Evolutionary conservation across 2,329 filamentous ascomycete species (phyloP).

Genomic region (Fusarium subtropicale): DNA sequence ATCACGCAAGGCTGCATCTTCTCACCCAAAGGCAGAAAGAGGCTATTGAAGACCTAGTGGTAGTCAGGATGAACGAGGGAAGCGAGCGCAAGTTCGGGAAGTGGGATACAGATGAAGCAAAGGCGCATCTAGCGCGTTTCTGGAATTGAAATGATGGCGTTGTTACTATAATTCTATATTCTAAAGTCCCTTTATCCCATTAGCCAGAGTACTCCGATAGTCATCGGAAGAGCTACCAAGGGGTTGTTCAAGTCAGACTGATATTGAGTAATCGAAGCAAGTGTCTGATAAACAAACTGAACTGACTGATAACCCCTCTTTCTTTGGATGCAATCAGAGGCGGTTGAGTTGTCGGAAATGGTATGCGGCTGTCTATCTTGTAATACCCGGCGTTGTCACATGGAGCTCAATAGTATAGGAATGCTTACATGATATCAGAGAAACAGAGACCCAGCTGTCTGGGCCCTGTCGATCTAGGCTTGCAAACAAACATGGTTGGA

Average conservation of each 20-base stretch:
- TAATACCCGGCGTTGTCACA: background rate
- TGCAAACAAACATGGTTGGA: background rate
- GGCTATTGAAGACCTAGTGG: too few relatives aligned
- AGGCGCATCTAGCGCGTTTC: background rate
- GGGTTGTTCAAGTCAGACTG: background rate
- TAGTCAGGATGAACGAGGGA: too few relatives aligned
- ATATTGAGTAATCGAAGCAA: background rate
- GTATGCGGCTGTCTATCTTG: background rate
- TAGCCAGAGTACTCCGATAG: background rate
- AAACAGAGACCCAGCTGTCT: background rate
- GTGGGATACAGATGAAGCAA: too few relatives aligned
- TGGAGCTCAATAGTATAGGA: background rate
- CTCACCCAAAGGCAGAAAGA: too few relatives aligned
- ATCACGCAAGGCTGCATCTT: too few relatives aligned
- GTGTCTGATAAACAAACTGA: background rate
- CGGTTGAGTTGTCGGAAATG: background rate
- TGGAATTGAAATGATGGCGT: background rate
- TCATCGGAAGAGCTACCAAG: background rate
- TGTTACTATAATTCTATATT: background rate
- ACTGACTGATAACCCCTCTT: background rate
- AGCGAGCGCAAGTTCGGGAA: too few relatives aligned
- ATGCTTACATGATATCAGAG: background rate
- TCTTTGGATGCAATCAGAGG: background rate
- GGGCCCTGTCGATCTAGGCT: conserved; percentile 5
- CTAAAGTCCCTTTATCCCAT: background rate